Evolutionary conservation across 2,329 filamentous ascomycete genomes (phyloP), one percentile per base, ranked within the genome.

Genomic region (Sclerotinia spermophila): DNA sequence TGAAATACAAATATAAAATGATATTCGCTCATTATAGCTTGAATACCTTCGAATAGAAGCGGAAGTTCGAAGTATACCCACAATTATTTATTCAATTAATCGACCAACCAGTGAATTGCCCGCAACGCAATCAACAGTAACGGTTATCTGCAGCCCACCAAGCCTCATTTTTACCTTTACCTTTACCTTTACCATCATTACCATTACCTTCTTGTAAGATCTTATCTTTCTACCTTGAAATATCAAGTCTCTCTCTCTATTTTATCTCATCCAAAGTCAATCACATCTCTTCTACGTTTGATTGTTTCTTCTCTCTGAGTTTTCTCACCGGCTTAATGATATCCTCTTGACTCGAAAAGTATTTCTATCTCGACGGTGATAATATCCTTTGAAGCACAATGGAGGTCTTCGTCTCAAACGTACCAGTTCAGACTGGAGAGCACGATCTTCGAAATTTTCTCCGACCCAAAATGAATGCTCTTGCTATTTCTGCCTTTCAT

Each of bases 351-450:
- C 19, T 66, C 8, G 38, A 24, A 2, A 38, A 42, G 33, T 1
- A 21, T 38, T 40, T 27, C n/a, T 44, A 69, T 64, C n/a, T 40
- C n/a, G 10, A 24, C 35, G 5, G 24, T 19, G 10, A 27, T 40
- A 24, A 51, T 3, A 19, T 33, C 42, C 40, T 60, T 27, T 27
- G 48, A 69, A 24, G 17, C n/a, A 35, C 30, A 0, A 85, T 86
- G 84, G 84, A 86, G 70, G 79, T 86, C 45, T 81, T 83, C 74
- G 76, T 85, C 15, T 76, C 77, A 19, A 81, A 82, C 64, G 74
- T 86, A 0, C 83, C 83, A 1, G 45, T 74, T 3, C 76, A 82
- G 30, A 76, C 81, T 40, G 85, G 82, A 15, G 78, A 82, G 24
- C 79, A 82, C 40, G 79, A 82, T 55, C 72, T 87, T 17, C 76